These are phyloP conservation scores for Tranzscheliella williamsii DNA, from an alignment of 1,284 basidiomycete species.

Conservation along the genomic window DNA sequence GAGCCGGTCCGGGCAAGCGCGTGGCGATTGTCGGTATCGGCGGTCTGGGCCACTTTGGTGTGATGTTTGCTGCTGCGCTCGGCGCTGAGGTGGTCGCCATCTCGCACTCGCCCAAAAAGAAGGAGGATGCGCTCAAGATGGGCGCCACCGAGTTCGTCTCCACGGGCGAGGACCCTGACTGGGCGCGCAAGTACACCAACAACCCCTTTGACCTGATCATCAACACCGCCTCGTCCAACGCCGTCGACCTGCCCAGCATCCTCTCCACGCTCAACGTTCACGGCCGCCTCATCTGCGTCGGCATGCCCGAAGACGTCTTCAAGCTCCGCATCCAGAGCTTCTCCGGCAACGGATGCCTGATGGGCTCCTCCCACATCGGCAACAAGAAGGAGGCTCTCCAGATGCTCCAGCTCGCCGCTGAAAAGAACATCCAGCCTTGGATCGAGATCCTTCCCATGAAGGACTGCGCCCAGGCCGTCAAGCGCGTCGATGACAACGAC, in stretches of 20 bases:
- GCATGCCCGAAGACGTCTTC: slow-evolving; percentile 65
- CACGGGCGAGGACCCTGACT: slow-evolving; percentile 53
- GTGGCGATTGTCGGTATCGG: slow-evolving; percentile 70
- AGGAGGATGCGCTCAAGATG: slow-evolving; percentile 70
- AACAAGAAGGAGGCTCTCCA: slow-evolving; percentile 69
- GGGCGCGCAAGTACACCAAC: slow-evolving; percentile 46
- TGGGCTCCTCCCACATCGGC: slow-evolving; percentile 68
- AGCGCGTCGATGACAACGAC: slow-evolving; percentile 66
- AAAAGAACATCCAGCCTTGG: slow-evolving; percentile 60
- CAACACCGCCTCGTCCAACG: slow-evolving; percentile 64
- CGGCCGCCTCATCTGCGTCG: slow-evolving; percentile 67
- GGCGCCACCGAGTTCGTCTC: slow-evolving; percentile 65
- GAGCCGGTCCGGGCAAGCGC: slow-evolving; percentile 69
- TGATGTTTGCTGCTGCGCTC: slow-evolving; percentile 68
- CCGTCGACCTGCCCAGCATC: slow-evolving; percentile 64
- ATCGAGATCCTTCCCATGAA: slow-evolving; percentile 68
- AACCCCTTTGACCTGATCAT: slow-evolving; percentile 69
- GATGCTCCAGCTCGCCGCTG: slow-evolving; percentile 54
- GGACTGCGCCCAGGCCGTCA: slow-evolving; percentile 67
- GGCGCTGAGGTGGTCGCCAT: slow-evolving; percentile 71
- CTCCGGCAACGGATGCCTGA: slow-evolving; percentile 61
- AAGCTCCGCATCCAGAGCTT: slow-evolving; percentile 61
- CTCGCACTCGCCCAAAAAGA: slow-evolving; percentile 70
- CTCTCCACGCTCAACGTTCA: slow-evolving; percentile 66
- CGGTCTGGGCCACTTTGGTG: slow-evolving; percentile 62